Conservation (phyloP, 768 basidiomycete genomes). For the Leccinum sublutescens region DNA sequence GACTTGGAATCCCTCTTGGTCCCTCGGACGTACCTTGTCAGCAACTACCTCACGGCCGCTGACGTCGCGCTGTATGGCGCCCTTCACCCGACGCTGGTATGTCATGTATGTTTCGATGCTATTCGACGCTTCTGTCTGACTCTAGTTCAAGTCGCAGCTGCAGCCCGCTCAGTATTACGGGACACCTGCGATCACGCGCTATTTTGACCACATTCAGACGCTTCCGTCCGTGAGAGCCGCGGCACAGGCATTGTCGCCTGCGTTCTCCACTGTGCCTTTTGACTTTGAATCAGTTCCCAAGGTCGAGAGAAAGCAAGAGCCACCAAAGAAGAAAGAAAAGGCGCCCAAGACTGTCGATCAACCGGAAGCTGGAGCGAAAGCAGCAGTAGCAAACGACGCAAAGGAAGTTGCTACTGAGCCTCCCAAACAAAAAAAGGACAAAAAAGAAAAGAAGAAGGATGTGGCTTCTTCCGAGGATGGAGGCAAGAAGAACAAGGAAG, state of each 20-base stretch:
- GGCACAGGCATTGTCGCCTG: conserved; percentile 48
- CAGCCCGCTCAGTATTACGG: conserved; percentile 73
- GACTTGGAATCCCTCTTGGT: conserved; percentile 67
- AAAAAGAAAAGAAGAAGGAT: conserved; percentile 58
- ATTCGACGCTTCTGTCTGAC: conserved; percentile 9
- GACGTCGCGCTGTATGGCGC: conserved; percentile 90
- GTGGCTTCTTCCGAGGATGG: conserved; percentile 39
- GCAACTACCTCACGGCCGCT: conserved; percentile 82
- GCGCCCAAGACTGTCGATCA: conserved; percentile 34
- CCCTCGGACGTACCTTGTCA: conserved; percentile 82
- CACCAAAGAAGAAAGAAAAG: conserved; percentile 79
- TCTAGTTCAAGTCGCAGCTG: conserved; percentile 55
- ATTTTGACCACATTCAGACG: conserved; percentile 93
- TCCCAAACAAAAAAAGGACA: conserved; percentile 32
- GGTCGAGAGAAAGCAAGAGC: conserved; percentile 66
- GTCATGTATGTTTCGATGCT: conserved; percentile 23
- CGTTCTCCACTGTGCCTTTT: conserved; percentile 59
- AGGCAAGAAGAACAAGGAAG: conserved; percentile 42
- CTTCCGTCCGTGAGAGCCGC: conserved; percentile 58
- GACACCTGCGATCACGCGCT: conserved; percentile 82
- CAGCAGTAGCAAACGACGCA: conserved; percentile 30
- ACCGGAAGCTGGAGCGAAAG: conserved; percentile 24
- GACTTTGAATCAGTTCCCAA: conserved; percentile 77
- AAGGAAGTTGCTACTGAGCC: conserved; percentile 40
- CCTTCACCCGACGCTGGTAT: conserved; percentile 79